Conservation (phyloP, 1,284 basidiomycete genomes). For the Inonotus hispidus region DNA sequence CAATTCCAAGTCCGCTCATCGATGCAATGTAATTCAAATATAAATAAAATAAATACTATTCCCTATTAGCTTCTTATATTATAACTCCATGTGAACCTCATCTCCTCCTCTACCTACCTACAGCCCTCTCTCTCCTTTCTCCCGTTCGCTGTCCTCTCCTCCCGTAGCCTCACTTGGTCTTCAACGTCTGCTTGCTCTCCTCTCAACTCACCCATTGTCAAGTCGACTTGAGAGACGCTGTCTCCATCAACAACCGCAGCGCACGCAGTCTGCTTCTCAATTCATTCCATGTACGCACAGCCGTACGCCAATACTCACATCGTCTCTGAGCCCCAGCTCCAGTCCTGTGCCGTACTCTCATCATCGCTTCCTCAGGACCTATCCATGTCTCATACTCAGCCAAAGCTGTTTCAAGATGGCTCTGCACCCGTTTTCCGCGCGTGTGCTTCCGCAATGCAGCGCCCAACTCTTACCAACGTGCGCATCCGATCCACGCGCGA, state of each 20-base stretch:
- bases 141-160: not conserved
- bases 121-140: not conserved
- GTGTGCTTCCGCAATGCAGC: conserved; percentile 44
- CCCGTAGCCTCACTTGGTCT: not conserved
- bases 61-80: not conserved
- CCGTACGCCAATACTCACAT: not conserved
- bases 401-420: conserved; percentile 12
- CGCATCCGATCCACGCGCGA: conserved; percentile 73
- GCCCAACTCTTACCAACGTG: conserved; percentile 65
- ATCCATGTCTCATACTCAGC: not conserved
- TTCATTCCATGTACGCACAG: not conserved
- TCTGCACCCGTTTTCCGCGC: conserved; percentile 21
- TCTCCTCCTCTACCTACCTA: not conserved
- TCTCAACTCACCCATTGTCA: not conserved
- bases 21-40: too few species aligned
- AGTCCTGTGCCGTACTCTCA: not conserved
- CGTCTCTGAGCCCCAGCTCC: not conserved
- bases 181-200: not conserved
- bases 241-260: not conserved
- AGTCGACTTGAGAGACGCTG: too few species aligned
- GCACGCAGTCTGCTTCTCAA: not conserved
- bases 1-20: not conserved
- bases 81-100: not conserved
- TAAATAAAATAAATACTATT: not conserved
- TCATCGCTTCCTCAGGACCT: not conserved